Evolutionary conservation across 2,329 filamentous ascomycete genomes (phyloP).

Genomic region (Sporothrix luriei): DNA sequence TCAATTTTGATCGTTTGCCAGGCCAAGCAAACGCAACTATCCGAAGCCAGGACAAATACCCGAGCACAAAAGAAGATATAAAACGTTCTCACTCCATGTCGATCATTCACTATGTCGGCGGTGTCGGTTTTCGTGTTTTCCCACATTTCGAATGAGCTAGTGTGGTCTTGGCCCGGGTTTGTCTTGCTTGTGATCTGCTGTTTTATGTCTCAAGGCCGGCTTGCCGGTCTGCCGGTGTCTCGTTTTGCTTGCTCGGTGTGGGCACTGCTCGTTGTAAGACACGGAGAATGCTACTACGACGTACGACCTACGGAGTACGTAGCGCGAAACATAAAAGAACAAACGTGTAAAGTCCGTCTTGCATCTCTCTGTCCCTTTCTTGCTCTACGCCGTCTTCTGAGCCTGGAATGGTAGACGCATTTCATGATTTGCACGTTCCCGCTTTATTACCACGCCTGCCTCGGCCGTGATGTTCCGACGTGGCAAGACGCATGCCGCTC

Average conservation of each 20-base stretch:
- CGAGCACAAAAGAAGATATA: not conserved
- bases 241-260: conserved; percentile 2
- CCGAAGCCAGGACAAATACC: not conserved
- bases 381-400: too few species aligned
- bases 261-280: not conserved
- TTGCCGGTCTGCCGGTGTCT: not conserved
- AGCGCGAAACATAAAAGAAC: too few species aligned
- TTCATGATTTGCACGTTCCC: conserved; percentile 1
- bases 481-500: not conserved
- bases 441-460: not conserved
- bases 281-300: not conserved
- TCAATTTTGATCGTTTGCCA: too few species aligned
- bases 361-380: not conserved
- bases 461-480: not conserved
- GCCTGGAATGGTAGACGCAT: too few species aligned
- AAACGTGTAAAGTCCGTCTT: not conserved
- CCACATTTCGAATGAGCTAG: not conserved
- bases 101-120: not conserved
- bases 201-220: not conserved
- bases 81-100: not conserved
- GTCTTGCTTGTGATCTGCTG: conserved; percentile 15
- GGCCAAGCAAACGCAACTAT: too few species aligned
- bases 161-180: not conserved
- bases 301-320: too few species aligned
- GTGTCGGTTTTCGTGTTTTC: not conserved